Base-by-base conservation (phyloP, 1,284 basidiomycete genomes). In the Ustilago hordei region DNA sequence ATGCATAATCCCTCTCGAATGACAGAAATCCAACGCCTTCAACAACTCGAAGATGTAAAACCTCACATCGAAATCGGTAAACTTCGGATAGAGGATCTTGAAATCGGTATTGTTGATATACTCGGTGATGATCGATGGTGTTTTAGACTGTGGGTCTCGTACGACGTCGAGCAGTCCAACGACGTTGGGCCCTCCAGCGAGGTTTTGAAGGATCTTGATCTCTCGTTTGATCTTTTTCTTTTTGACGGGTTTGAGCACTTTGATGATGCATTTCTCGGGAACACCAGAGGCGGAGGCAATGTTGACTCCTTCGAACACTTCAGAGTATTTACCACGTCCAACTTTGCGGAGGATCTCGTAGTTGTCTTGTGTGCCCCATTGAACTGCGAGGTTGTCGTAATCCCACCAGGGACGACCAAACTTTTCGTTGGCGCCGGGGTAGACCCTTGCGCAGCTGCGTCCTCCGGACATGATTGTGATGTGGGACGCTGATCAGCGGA, bases 141-240 rank as follows among this genome's bases (percentile, higher is more conserved):
- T 98, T 89, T 98, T 98, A 60, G 94, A 95, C 82, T 89, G 89
- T 56, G 87, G 88, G 83, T 98, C 96, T 76, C 97, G 91, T 68
- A 99, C 97, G 75, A 98, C 95, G 84, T 99, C 96, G 73, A 98
- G 89, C 56, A 99, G 89, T 8, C 90, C 83, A 89, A 95, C 86
- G 90, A 92, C 88, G 92, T 99, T 86, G 11, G 95, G 95, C 23
- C 97, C 97, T 34, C 96, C 95, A 0, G 95, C 94, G 28, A 98
- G 89, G 87, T 98, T 98, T 87, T 97, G 95, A 43, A 99, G 88
- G 81, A 99, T 98, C 89, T 99, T 98, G 88, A 99, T 98, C 89
- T 99, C 96, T 75, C 96, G 91, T 89, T 98, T 98, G 88, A 99
- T 98, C 89, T 99, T 99, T 91, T 98, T 98, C 91, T 98, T 98